These are phyloP conservation scores for Angomonas ambiguus DNA, from an alignment of 208 protist species.

Conservation along the genomic window DNA sequence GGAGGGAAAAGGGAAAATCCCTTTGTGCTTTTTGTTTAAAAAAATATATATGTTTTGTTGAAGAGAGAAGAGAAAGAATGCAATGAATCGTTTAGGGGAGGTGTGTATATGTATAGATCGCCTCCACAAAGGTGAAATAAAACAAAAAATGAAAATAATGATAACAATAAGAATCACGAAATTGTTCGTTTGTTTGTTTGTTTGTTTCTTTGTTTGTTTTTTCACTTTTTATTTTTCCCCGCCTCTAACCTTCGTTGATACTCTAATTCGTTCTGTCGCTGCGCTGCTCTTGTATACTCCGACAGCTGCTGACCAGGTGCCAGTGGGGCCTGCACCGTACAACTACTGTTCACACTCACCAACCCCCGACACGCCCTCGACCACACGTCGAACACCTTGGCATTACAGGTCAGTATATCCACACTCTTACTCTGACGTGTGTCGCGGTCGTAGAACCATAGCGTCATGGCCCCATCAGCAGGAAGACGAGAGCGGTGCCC, in stretches of 20 bases:
- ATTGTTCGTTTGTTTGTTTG: no score
- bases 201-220: not conserved
- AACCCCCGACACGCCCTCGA: slow-evolving; percentile 64
- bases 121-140: no score
- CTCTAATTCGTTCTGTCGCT: slow-evolving; percentile 28
- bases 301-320: slow-evolving; percentile 17
- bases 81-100: no score
- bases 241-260: not conserved
- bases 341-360: slow-evolving; percentile 78
- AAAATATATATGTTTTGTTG: no score
- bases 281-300: slow-evolving; percentile 27
- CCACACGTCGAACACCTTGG: slow-evolving; percentile 73
- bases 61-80: no score
- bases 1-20: no score
- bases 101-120: no score
- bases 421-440: slow-evolving; percentile 30
- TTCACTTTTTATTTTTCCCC: not conserved
- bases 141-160: slow-evolving; percentile 16
- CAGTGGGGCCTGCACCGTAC: slow-evolving; percentile 58
- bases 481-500: slow-evolving; percentile 55
- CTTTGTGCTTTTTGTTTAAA: no score
- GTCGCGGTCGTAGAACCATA: slow-evolving; percentile 63
- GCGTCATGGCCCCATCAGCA: slow-evolving; percentile 50
- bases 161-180: slow-evolving; percentile 10
- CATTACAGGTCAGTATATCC: slow-evolving; percentile 64